A percentile compares a stretch with the other conserved stretches of the same genome.
phyloP scores from a whole-genome alignment of 2,329 filamentous ascomycete species.

The Aspergillus fischeri region DNA sequence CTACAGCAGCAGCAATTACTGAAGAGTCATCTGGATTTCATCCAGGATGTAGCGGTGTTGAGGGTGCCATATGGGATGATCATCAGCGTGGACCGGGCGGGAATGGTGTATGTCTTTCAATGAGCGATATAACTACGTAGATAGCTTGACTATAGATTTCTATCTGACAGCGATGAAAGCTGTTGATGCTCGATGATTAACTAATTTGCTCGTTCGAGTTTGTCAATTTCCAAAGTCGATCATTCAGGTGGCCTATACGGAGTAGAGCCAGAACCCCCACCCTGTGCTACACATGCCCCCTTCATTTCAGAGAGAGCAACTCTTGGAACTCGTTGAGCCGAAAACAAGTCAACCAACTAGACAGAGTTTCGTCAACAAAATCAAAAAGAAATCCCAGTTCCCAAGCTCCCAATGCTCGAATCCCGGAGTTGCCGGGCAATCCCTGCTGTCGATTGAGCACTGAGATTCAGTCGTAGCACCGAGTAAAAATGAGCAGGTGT shows the following conservation, averaged over 20 bases:
- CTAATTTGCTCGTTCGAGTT: too few species aligned
- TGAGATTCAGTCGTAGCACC: not conserved
- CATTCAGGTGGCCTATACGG: too few species aligned
- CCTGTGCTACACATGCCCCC: too few species aligned
- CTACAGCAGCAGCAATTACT: slow-evolving; percentile 82
- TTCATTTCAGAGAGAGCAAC: not conserved
- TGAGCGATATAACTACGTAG: not conserved
- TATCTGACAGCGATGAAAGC: not conserved
- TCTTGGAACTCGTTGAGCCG: not conserved
- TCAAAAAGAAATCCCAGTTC: not conserved
- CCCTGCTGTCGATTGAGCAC: not conserved
- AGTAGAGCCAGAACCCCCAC: not conserved
- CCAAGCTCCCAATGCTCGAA: not conserved
- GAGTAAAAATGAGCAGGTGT: not conserved
- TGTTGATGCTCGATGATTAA: not conserved
- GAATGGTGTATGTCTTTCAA: slow-evolving; percentile 80
- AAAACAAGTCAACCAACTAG: not conserved
- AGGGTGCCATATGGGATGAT: slow-evolving; percentile 92
- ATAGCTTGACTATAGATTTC: not conserved
- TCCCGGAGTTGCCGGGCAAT: not conserved
- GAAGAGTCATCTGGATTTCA: slow-evolving; percentile 79
- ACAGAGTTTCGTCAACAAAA: not conserved
- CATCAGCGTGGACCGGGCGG: slow-evolving; percentile 81
- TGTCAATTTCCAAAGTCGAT: too few species aligned
- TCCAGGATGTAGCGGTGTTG: slow-evolving; percentile 82